Evolutionary conservation across 495 filamentous ascomycete species (phyloP), one percentile per base, ranked within the genome.

Genomic region (Ascodesmis nigricans): DNA sequence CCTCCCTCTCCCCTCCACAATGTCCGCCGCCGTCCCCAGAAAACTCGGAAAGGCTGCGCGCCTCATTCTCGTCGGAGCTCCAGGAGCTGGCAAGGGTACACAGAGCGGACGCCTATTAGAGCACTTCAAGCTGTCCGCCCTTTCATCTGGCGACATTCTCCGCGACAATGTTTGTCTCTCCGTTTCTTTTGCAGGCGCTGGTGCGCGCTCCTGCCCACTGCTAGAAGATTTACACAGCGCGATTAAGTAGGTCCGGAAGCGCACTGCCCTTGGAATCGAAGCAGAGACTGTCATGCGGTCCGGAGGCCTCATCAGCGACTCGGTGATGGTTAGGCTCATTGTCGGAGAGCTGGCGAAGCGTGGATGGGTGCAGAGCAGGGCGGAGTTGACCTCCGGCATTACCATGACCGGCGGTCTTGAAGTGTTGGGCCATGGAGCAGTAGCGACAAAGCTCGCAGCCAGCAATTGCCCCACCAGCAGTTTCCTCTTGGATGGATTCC

Each of bases 401-500:
- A 48, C 42, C 32, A 40, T 40, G 13, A 40, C 39, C 5, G 45
- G 51, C 5, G 32, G 47, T n/a, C 20, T 47, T 28, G 36, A 41
- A 19, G 35, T 39, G 39, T 29, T 41, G 36, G 42, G 43, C 25
- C 21, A 35, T 23, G 42, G 29, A 20, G 27, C 47, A 4, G 22
- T 30, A 42, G 36, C 26, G 10, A 46, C 48, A 3, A 47, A 34
- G 11, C 18, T 37, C 7, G 49, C 40, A 17, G 35, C 67, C 30
- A 71, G 70, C 29, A 64, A 87, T 29, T 65, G 70, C 39, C 71
- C 87, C 0, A 58, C 67, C 8, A 78, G 83, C 14, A 91, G 79
- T 10, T 97, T 95, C 54, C 71, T 97, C 41, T 74, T 97, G 30
- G 87, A 97, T 52, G 87, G 87, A 14, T 97, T 95, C 56, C 87